Evolutionary conservation across 208 protist species (phyloP).

Genomic region (Novymonas esmeraldas): DNA sequence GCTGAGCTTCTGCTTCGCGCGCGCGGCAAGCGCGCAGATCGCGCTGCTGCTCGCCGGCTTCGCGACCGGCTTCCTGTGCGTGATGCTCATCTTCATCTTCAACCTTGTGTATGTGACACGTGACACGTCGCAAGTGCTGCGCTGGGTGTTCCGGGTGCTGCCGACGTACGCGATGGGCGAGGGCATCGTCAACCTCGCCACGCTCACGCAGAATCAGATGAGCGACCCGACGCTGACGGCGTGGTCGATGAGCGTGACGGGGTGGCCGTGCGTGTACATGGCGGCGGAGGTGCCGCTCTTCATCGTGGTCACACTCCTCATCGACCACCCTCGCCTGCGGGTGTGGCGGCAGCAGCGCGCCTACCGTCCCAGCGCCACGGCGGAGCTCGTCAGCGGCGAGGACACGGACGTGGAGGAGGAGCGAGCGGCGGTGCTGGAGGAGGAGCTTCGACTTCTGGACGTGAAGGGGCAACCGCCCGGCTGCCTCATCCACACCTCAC

Average conservation of each 20-base stretch:
- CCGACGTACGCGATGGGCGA: slow-evolving; percentile 58
- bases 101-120: slow-evolving; percentile 18
- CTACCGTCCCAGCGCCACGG: slow-evolving; percentile 36
- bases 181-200: slow-evolving; percentile 43
- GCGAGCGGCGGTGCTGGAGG: slow-evolving; percentile 25
- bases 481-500: no score
- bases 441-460: no score
- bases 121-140: slow-evolving; percentile 14
- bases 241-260: slow-evolving; percentile 30
- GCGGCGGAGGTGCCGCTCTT: slow-evolving; percentile 43
- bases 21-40: slow-evolving; percentile 47
- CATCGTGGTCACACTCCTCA: slow-evolving; percentile 31
- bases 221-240: neutral
- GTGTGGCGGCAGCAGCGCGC: slow-evolving; percentile 30
- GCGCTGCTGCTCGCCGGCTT: slow-evolving; percentile 43
- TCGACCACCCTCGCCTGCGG: slow-evolving; percentile 38
- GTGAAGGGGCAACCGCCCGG: no score
- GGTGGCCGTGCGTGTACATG: slow-evolving; percentile 49
- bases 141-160: slow-evolving; percentile 47
- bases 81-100: slow-evolving; percentile 38
- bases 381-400: slow-evolving; percentile 36
- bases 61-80: slow-evolving; percentile 48
- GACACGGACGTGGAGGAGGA: slow-evolving; percentile 49
- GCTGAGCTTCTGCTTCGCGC: slow-evolving; percentile 46
- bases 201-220: slow-evolving; percentile 6